Evolutionary conservation across 2,329 filamentous ascomycete species (phyloP), one percentile per base, ranked within the genome.

Genomic region (Biscogniauxia marginata): DNA sequence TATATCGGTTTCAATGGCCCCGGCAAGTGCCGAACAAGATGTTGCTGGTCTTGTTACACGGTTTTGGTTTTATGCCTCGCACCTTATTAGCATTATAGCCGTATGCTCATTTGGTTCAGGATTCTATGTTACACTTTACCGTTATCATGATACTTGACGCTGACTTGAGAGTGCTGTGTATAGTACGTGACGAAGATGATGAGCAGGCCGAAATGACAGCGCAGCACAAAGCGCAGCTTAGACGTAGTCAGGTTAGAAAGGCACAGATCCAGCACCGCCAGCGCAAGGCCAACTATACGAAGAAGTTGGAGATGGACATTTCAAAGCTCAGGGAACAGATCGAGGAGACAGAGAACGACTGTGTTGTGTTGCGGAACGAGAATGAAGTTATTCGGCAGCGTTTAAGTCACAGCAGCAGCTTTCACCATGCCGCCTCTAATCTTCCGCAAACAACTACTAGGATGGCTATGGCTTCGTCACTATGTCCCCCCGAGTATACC

Each of bases 221-320:
- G 7, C 62, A 69, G 62, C 72, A 76, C 52, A 81, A 80, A 66
- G 71, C 77, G 20, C 74, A 78, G 63, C 58, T 73, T 16, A 77
- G 81, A 4, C 76, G 81, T 0, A 76, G 77, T 3, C 81, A 84
- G 59, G 81, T 84, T 51, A 71, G 80, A 2, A 75, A 73, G 20
- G 81, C 81, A 1, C 81, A 84, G 72, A 76, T 78, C 39, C 76
- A 82, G 65, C 81, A 84, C 62, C 79, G 81, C 16, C 77, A 81
- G 66, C 79, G 81, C 64, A 84, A 83, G 64, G 79, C 78, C 50
- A 78, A 83, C 65, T 82, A 84, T 65, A 74, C 79, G 59, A 78
- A 77, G 63, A 73, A 83, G 70, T 77, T 84, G 24, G 81, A 84
- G 71, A 70, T 76, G 57, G 80, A 84, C 62, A 70, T 80, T 18